Evolutionary conservation across 116 monocot genomes (phyloP).

Genomic region (Papilionanthe hybrid): DNA sequence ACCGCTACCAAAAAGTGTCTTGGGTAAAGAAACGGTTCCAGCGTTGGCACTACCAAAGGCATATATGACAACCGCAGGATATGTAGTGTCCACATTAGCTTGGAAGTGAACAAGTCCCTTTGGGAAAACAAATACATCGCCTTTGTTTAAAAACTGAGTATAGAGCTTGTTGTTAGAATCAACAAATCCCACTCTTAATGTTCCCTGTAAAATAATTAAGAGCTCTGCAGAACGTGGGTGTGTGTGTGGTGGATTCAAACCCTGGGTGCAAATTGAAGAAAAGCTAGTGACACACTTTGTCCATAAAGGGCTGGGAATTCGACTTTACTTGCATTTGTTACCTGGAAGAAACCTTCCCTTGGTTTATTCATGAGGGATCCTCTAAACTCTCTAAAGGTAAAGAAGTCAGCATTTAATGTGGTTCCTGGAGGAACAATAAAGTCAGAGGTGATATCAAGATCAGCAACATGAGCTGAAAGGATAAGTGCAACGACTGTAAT

Average conservation of each 20-base stretch:
- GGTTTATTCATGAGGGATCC: background rate
- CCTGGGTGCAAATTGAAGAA: slow-evolving; percentile 11
- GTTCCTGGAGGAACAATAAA: slow-evolving; percentile 1
- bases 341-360: background rate
- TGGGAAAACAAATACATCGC: slow-evolving; percentile 19
- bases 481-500: background rate
- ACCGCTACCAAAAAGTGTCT: slow-evolving; percentile 6
- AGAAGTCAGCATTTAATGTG: background rate
- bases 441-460: slow-evolving; percentile 11
- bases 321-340: slow-evolving; percentile 4
- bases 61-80: background rate
- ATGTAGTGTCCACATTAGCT: background rate
- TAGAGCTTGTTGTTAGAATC: slow-evolving; percentile 26
- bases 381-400: slow-evolving; percentile 4
- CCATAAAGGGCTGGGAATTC: slow-evolving; percentile 34
- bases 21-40: slow-evolving; percentile 24
- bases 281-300: slow-evolving; percentile 28
- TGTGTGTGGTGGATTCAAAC: slow-evolving; percentile 31
- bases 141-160: slow-evolving; percentile 10
- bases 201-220: slow-evolving; percentile 15
- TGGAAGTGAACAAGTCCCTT: slow-evolving; percentile 31
- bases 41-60: slow-evolving; percentile 23
- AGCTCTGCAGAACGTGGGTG: slow-evolving; percentile 29
- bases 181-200: slow-evolving; percentile 21
- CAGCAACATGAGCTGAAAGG: slow-evolving; percentile 4